Percentiles rank a stretch among this genome's conserved stretches.
Evolutionary conservation across 1,284 basidiomycete species (phyloP).

Genomic region (Athelia sp.): DNA sequence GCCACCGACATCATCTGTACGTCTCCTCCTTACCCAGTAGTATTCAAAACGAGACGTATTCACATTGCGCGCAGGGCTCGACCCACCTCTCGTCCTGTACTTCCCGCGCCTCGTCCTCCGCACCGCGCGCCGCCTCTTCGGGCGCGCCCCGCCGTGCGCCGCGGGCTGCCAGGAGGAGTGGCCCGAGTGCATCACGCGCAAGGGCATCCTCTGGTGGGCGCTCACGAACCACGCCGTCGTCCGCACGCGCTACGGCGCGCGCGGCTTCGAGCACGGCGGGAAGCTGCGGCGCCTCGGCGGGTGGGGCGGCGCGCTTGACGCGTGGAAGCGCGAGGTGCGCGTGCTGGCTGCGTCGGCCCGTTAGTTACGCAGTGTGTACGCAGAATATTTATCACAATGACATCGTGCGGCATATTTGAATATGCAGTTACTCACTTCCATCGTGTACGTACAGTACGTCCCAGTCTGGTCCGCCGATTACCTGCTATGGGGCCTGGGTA

Average conservation of each 20-base stretch:
- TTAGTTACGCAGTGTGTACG: no score
- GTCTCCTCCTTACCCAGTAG: conserved; percentile 14
- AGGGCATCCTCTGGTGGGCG: conserved; percentile 55
- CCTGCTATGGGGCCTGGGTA: no score
- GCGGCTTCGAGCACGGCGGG: conserved; percentile 22
- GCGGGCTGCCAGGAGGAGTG: conserved; percentile 47
- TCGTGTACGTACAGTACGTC: no score
- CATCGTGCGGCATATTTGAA: no score
- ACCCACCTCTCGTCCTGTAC: conserved; percentile 55
- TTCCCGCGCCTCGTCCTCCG: conserved; percentile 50
- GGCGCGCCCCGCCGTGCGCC: conserved; percentile 36
- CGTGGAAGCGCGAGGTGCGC: conserved; percentile 25
- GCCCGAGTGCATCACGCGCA: conserved; percentile 40
- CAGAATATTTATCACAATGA: no score
- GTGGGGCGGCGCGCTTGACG: conserved; percentile 29
- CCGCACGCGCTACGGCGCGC: conserved; percentile 19
- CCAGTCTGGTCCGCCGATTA: no score
- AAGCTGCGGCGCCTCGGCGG: conserved; percentile 44
- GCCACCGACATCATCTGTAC: conserved; percentile 60
- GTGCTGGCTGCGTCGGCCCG: no score
- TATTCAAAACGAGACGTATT: neutral
- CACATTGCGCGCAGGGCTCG: conserved; percentile 43
- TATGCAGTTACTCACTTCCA: no score
- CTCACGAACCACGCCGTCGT: conserved; percentile 34
- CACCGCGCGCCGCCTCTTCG: conserved; percentile 45